These are phyloP conservation scores for Diutina catenulata DNA, from an alignment of 1,139 yeast species.

Conservation along the genomic window DNA sequence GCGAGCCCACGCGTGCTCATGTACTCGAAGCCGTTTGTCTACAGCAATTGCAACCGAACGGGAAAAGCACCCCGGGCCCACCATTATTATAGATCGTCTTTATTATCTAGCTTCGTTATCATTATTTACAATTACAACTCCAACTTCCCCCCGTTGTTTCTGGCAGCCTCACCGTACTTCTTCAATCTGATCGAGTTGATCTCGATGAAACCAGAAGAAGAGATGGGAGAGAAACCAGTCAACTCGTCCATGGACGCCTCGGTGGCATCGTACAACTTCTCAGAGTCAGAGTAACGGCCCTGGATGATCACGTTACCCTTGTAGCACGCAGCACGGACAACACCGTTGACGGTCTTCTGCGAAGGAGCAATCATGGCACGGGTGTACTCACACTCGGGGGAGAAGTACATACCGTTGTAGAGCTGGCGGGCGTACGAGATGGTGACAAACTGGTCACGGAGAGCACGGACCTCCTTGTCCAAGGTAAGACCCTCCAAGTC, in stretches of 20 bases:
- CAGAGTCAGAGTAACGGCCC: conserved; percentile 93
- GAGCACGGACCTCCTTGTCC: conserved; percentile 95
- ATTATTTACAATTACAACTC: conserved; percentile 8
- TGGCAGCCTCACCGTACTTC: conserved; percentile 93
- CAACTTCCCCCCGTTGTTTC: conserved; percentile 46
- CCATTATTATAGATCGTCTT: no score
- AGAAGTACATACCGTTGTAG: conserved; percentile 95
- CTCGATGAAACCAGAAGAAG: conserved; percentile 94
- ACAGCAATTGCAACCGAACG: no score
- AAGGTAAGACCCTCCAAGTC: conserved; percentile 94
- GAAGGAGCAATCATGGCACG: conserved; percentile 91
- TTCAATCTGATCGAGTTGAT: conserved; percentile 96
- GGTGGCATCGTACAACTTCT: conserved; percentile 92
- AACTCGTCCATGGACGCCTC: conserved; percentile 99
- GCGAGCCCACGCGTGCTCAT: no score
- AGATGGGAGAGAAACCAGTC: conserved; percentile 95
- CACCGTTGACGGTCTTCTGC: conserved; percentile 91
- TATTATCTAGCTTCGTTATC: no score
- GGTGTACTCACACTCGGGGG: conserved; percentile 96
- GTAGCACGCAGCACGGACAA: conserved; percentile 86
- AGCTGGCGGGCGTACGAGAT: conserved; percentile 81
- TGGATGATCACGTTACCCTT: conserved; percentile 76
- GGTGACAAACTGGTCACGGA: conserved; percentile 94
- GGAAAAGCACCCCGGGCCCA: no score
- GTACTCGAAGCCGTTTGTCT: no score